Base-by-base conservation (phyloP, 2,329 filamentous ascomycete species). In the Elsinoe arachidis region DNA sequence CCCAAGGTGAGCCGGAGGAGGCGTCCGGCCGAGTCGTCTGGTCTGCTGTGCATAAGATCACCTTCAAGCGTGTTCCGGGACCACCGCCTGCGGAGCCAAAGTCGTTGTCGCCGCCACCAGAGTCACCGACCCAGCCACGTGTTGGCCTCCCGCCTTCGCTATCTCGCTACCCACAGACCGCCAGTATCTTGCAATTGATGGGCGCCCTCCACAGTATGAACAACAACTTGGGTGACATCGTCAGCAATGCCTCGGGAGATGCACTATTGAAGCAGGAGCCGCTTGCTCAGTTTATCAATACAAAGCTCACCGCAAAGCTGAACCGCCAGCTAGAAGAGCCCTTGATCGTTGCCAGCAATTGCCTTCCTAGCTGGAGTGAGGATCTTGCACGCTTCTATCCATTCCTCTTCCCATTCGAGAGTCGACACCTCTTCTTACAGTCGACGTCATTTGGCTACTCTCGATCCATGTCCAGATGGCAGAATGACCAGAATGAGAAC, bases 391-490 rank as follows among this genome's bases (percentile, higher is more conserved):
- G 93, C 34, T 78, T 95, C 1, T 99, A 96, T 69, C 92, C 93
- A 0, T 99, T 99, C 79, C 76, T 99, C 11, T 99, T 99, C 70
- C 93, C 93, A 2, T 99, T 99, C 66, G 93, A 99, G 76, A 97
- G 93, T 1, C 85, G 93, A 11, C 92, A 99, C 72, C 77, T 99
- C 37, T 99, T 99, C 79, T 76, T 99, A 34, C 93, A 97, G 72
- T 99, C 92, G 1, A 99, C 95, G 0, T 96, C 93, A 0, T 99
- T 99, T 68, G 93, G 93, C 19, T 99, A 99, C 75, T 92, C 92
- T 41, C 84, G 93, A 61, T 96, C 93, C 15, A 97, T 99, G 93
- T 87, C 87, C 59, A 84, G 92, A 69, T 99, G 95, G 95, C 93
- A 97, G 73, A 96, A 89, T 66, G 85, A 88, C 1, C 90, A 96